phyloP scores from a whole-genome alignment of 345 rosid species.

The Crucihimalaya himalaica region DNA sequence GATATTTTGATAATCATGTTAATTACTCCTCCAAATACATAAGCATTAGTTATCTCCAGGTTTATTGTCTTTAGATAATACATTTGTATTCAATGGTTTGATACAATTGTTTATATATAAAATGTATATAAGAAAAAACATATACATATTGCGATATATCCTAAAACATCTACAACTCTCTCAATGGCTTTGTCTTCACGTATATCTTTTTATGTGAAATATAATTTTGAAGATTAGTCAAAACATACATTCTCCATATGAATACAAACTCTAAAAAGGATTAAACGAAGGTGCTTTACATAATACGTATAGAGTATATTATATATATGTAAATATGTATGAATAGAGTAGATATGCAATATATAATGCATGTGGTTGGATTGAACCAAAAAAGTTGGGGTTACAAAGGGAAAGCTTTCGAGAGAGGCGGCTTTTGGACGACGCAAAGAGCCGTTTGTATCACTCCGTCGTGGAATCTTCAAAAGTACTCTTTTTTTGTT shows the following conservation, averaged over 20 bases:
- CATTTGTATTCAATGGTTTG: background rate
- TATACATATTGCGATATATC: background rate
- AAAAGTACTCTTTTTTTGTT: background rate
- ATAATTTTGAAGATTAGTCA: background rate
- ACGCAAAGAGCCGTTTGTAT: conserved; percentile 35
- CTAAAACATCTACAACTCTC: background rate
- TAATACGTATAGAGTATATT: background rate
- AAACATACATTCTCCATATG: background rate
- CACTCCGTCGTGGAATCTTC: conserved; percentile 34
- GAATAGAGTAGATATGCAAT: conserved; percentile 6
- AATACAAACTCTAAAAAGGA: background rate
- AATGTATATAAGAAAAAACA: too few species aligned
- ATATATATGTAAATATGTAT: background rate
- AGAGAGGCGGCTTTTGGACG: conserved; percentile 40
- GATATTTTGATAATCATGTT: conserved; percentile 13
- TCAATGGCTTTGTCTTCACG: conserved; percentile 2
- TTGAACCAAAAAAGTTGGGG: conserved; percentile 26
- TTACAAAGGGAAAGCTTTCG: conserved; percentile 14
- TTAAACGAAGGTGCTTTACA: background rate
- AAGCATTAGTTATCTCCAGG: conserved; percentile 13
- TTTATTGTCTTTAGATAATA: background rate
- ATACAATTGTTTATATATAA: background rate
- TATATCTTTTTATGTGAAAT: background rate
- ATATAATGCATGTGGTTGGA: conserved; percentile 24
- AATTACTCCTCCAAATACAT: background rate